A percentile compares a stretch with the other conserved stretches of the same genome.
Conservation (phyloP, 2,329 filamentous ascomycete species). For the Samsoniella hepiali region DNA sequence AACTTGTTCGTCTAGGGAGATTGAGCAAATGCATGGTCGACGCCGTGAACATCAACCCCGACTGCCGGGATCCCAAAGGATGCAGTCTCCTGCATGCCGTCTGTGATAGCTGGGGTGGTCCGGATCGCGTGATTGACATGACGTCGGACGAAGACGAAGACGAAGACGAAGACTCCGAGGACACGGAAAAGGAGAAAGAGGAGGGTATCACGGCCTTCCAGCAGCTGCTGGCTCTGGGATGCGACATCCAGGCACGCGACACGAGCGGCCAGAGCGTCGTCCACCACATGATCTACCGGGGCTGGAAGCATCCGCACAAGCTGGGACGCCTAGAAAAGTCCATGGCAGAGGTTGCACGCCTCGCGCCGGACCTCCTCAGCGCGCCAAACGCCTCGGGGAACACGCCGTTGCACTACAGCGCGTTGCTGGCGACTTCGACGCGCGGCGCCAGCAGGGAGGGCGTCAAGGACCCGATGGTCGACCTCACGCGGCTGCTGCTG, state of each 20-base stretch:
- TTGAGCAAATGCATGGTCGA: not conserved
- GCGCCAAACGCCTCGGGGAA: not conserved
- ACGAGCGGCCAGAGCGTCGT: constrained; percentile 6
- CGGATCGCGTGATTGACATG: not conserved
- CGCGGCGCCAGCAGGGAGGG: not conserved
- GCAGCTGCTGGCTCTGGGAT: not conserved
- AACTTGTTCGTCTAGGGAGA: constrained; percentile 4
- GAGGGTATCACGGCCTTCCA: not conserved
- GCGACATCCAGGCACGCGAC: constrained; percentile 6
- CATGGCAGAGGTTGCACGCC: not conserved
- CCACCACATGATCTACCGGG: constrained; percentile 8
- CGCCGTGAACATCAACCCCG: not conserved
- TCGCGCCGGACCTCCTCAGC: constrained; percentile 3
- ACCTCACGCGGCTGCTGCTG: constrained; percentile 1
- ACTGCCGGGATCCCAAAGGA: not conserved
- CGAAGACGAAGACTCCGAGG: not conserved
- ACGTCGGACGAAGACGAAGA: not conserved
- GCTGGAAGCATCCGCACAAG: not conserved
- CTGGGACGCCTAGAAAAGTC: not conserved
- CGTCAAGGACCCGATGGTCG: not conserved
- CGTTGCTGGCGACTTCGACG: not conserved
- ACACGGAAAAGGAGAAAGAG: not conserved
- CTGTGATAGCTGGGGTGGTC: not conserved
- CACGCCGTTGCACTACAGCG: constrained; percentile 12
- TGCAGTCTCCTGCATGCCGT: constrained; percentile 10